phyloP scores from a whole-genome alignment of 2,329 filamentous ascomycete species.

The Byssothecium circinans region DNA sequence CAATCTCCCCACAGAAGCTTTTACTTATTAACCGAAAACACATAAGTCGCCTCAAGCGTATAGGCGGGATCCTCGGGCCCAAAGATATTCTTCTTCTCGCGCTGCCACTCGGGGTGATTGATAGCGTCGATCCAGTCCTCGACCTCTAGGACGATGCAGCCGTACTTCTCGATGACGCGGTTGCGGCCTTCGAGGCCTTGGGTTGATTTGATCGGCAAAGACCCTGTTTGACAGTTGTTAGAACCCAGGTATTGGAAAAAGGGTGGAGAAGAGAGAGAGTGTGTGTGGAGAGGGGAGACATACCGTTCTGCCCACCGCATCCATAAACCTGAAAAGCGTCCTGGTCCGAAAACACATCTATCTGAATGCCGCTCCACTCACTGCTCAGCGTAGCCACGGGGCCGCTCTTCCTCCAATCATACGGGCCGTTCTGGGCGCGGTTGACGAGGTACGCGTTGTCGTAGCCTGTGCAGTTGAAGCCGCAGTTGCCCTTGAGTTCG shows the following conservation, averaged over 20 bases:
- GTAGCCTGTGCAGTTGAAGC: constrained; percentile 80
- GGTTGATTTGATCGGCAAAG: constrained; percentile 66
- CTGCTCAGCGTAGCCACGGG: constrained; percentile 69
- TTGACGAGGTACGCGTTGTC: constrained; percentile 74
- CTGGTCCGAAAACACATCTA: constrained; percentile 83
- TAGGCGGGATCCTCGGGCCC: constrained; percentile 49
- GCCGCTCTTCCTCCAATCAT: constrained; percentile 63
- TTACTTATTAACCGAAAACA: constrained; percentile 43
- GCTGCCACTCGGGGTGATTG: constrained; percentile 86
- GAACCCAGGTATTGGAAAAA: background rate
- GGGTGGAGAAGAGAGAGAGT: too few relatives aligned
- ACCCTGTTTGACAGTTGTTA: constrained; percentile 33
- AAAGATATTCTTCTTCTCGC: constrained; percentile 57
- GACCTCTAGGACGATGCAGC: constrained; percentile 87
- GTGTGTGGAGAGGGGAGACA: constrained; percentile 1
- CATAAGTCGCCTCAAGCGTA: constrained; percentile 49
- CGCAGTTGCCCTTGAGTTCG: constrained; percentile 73
- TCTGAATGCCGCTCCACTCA: constrained; percentile 76
- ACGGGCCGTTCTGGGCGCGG: constrained; percentile 58
- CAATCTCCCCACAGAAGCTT: background rate
- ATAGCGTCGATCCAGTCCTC: constrained; percentile 94
- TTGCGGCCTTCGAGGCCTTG: constrained; percentile 67
- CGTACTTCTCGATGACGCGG: constrained; percentile 70
- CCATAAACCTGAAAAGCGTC: constrained; percentile 86
- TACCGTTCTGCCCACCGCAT: constrained; percentile 75